Conservation (phyloP, 2,329 filamentous ascomycete genomes). For the Didymella glomerata region DNA sequence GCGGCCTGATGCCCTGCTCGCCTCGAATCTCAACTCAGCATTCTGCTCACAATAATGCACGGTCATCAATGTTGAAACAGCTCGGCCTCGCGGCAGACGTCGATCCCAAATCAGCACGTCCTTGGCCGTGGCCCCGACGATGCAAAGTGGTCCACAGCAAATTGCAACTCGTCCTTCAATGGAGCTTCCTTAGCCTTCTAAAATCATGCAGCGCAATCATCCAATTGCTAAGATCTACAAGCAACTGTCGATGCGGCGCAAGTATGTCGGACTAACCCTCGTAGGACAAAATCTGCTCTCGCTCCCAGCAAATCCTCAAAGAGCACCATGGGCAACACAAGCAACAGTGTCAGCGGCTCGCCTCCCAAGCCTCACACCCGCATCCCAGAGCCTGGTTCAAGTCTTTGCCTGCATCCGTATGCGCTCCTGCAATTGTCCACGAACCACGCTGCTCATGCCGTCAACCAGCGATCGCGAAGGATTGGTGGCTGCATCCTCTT, state of each 20-base stretch:
- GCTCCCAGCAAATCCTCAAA: neutral
- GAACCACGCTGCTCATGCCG: constrained; percentile 1
- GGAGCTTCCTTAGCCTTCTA: neutral
- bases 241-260: neutral
- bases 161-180: neutral
- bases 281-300: neutral
- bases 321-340: neutral
- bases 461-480: constrained; percentile 5
- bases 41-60: neutral
- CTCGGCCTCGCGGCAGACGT: neutral
- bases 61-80: neutral
- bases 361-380: constrained; percentile 1
- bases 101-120: neutral
- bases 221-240: neutral
- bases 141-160: neutral
- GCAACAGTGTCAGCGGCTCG: neutral
- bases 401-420: constrained; percentile 1
- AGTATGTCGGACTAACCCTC: neutral
- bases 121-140: neutral
- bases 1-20: constrained; percentile 1
- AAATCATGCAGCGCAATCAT: neutral
- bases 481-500: constrained; percentile 15
- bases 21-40: neutral
- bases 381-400: constrained; percentile 3
- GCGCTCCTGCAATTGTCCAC: constrained; percentile 13